phyloP scores from a whole-genome alignment of 108 stramenopile genomes.

The Epipyxis sp. region DNA sequence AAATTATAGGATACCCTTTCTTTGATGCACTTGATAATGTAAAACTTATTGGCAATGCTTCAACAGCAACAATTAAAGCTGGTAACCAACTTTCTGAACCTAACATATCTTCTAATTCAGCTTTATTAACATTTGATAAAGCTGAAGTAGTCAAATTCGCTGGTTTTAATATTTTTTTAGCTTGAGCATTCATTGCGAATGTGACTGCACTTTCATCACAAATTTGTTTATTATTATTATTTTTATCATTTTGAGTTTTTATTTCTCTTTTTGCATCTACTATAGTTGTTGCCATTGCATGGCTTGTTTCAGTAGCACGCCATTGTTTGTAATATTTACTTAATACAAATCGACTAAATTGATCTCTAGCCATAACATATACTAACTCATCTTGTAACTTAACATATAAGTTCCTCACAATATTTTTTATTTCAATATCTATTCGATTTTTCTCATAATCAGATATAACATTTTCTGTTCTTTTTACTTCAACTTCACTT shows the following conservation, averaged over 20 bases:
- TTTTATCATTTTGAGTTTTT: not conserved
- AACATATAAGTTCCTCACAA: no score
- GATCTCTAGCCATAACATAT: not conserved
- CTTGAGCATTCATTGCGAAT: not conserved
- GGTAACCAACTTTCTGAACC: not conserved
- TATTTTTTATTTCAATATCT: no score
- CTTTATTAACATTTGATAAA: not conserved
- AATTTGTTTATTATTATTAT: not conserved
- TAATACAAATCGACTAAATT: not conserved
- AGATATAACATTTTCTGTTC: no score
- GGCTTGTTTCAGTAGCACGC: not conserved
- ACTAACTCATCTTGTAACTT: not conserved
- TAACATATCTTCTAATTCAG: not conserved
- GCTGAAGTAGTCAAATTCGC: not conserved
- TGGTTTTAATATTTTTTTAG: not conserved
- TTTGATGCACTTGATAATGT: not conserved
- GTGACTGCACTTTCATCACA: not conserved
- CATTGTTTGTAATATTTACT: slow-evolving; percentile 6
- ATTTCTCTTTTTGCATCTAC: not conserved
- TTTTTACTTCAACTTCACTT: no score
- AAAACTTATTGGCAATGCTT: not conserved
- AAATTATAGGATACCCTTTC: not conserved
- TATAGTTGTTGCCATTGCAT: not conserved
- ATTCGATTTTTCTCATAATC: no score
- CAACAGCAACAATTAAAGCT: not conserved